Evolutionary conservation across 495 filamentous ascomycete genomes (phyloP).

Genomic region (Penicillium herquei): DNA sequence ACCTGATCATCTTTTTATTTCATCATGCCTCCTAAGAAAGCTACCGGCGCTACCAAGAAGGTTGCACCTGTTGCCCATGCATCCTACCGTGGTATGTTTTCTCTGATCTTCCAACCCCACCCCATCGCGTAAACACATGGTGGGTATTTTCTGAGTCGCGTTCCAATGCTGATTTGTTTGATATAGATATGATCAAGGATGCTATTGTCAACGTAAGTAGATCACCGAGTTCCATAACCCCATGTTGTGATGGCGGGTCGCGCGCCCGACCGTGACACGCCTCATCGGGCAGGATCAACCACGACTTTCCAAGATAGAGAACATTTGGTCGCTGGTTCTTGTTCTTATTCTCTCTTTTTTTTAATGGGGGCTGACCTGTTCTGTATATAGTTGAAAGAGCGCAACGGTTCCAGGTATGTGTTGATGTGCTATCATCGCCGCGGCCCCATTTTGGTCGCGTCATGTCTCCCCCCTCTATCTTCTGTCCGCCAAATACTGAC

Average conservation of each 20-base stretch:
- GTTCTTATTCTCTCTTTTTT: conserved; percentile 2
- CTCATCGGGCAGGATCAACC: conserved; percentile 23
- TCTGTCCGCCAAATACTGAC: conserved; percentile 10
- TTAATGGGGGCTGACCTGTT: conserved; percentile 34
- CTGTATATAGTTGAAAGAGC: conserved; percentile 59
- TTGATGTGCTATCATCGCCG: conserved; percentile 12
- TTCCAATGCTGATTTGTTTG: conserved; percentile 45
- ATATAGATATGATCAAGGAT: conserved; percentile 68
- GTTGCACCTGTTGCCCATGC: conserved; percentile 49
- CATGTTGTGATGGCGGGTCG: conserved; percentile 36
- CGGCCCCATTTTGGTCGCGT: conserved; percentile 8
- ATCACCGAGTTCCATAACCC: conserved; percentile 33
- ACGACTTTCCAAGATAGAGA: conserved; percentile 20
- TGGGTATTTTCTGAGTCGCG: conserved; percentile 39
- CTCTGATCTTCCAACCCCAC: conserved; percentile 40
- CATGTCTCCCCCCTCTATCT: not conserved
- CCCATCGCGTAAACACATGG: conserved; percentile 42
- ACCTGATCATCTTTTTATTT: conserved; percentile 12
- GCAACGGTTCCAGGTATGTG: conserved; percentile 62
- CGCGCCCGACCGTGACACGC: conserved; percentile 48
- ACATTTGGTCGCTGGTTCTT: not conserved
- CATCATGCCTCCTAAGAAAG: conserved; percentile 57
- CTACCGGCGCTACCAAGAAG: conserved; percentile 49
- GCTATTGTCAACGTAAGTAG: conserved; percentile 64
- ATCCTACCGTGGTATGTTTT: conserved; percentile 61